Evolutionary conservation across 331 rosid species (phyloP).

Genomic region (Telfairia occidentalis): DNA sequence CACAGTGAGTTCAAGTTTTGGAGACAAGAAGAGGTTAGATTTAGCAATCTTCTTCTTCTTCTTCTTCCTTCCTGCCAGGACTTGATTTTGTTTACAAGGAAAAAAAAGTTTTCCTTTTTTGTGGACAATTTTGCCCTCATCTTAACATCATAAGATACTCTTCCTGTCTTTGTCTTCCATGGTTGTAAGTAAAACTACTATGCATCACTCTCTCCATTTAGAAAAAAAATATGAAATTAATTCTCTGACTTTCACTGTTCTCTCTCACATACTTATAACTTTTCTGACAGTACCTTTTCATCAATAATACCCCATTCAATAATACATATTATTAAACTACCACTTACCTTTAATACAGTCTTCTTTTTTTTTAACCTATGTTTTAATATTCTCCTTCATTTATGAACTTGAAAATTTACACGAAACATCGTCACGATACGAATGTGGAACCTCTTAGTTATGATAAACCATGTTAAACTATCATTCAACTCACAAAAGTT

Average conservation of each 20-base stretch:
- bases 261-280: background rate
- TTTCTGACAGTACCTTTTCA: background rate
- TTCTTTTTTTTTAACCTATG: too few relatives aligned
- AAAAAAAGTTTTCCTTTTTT: background rate
- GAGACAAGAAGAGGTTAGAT: constrained; percentile 7
- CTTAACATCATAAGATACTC: background rate
- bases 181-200: background rate
- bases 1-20: constrained; percentile 8
- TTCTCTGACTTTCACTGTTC: background rate
- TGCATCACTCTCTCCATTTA: background rate
- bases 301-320: background rate
- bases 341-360: too few relatives aligned
- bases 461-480: too few relatives aligned
- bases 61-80: constrained; percentile 6
- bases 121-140: background rate
- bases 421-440: too few relatives aligned
- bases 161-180: background rate
- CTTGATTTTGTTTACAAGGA: background rate
- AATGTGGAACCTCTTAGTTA: too few relatives aligned
- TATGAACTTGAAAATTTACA: too few relatives aligned
- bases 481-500: too few relatives aligned
- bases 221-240: background rate
- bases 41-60: too few relatives aligned
- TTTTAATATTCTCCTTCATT: too few relatives aligned
- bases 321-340: too few relatives aligned